Conservation (phyloP, 805 yeast genomes). For the Yamadazyma sp. region DNA sequence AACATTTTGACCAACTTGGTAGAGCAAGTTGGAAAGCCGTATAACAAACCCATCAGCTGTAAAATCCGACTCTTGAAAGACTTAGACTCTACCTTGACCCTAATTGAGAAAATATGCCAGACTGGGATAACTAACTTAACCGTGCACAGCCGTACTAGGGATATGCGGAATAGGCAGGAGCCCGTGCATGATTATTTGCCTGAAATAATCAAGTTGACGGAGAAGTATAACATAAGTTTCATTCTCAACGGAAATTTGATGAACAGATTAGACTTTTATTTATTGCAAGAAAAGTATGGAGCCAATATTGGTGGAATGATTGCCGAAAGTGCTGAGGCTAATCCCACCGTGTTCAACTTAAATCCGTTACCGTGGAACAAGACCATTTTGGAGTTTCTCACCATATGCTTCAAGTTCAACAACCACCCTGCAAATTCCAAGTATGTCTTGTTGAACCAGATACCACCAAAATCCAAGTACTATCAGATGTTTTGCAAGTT, state of each 20-base stretch:
- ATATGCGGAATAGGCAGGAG: conserved; percentile 82
- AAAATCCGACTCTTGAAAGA: conserved; percentile 77
- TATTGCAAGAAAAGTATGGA: conserved; percentile 49
- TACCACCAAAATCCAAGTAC: conserved; percentile 69
- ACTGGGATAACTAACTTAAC: conserved; percentile 90
- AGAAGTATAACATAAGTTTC: conserved; percentile 62
- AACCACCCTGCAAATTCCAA: conserved; percentile 75
- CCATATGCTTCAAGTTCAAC: conserved; percentile 53
- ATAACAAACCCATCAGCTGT: conserved; percentile 79
- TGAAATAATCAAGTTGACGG: conserved; percentile 61
- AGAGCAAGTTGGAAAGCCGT: conserved; percentile 74
- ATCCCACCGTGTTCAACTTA: conserved; percentile 71
- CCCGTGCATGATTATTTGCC: conserved; percentile 74
- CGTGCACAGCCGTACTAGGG: conserved; percentile 85
- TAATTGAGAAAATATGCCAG: conserved; percentile 50
- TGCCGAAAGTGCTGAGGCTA: conserved; percentile 85
- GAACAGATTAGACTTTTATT: conserved; percentile 51
- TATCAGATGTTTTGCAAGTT: conserved; percentile 53
- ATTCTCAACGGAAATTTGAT: conserved; percentile 79
- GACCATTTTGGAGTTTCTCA: conserved; percentile 55
- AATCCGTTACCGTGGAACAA: conserved; percentile 53
- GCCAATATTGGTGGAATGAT: conserved; percentile 84
- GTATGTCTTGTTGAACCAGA: conserved; percentile 72
- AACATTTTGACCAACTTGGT: conserved; percentile 70
- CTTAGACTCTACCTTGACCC: conserved; percentile 48